phyloP scores from a whole-genome alignment of 768 basidiomycete genomes.

The Amylocystis lapponica region DNA sequence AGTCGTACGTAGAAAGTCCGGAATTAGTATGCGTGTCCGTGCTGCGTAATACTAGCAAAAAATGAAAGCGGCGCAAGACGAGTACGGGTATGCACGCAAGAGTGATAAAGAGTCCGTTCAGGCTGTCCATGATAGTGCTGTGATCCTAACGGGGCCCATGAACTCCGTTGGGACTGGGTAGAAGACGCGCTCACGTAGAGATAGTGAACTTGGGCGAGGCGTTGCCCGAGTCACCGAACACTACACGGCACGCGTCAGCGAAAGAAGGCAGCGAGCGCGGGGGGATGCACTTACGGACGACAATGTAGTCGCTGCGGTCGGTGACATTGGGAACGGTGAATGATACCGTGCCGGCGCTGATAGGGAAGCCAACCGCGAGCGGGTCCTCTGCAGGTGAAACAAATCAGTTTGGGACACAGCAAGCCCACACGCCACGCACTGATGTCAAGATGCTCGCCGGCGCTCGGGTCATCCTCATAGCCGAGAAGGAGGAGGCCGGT shows the following conservation, averaged over 20 bases:
- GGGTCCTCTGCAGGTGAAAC: slow-evolving; percentile 31
- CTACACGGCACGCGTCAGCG: slow-evolving; percentile 21
- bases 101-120: too few relatives aligned
- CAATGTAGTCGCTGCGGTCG: slow-evolving; percentile 36
- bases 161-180: too few relatives aligned
- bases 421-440: slow-evolving; percentile 28
- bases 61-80: too few relatives aligned
- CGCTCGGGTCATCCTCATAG: slow-evolving; percentile 22
- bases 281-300: slow-evolving; percentile 34
- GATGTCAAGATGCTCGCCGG: slow-evolving; percentile 39
- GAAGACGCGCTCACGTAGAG: too few relatives aligned
- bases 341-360: slow-evolving; percentile 32
- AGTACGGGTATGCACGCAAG: too few relatives aligned
- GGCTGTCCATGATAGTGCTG: too few relatives aligned
- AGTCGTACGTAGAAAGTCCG: too few relatives aligned
- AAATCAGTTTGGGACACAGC: slow-evolving; percentile 1
- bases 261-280: background rate
- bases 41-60: too few relatives aligned
- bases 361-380: slow-evolving; percentile 36
- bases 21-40: too few relatives aligned
- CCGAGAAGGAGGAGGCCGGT: slow-evolving; percentile 45
- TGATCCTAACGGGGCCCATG: too few relatives aligned
- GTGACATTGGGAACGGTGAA: slow-evolving; percentile 35
- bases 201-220: slow-evolving; percentile 24
- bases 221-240: slow-evolving; percentile 45